Evolutionary conservation across 1,139 yeast species (phyloP), one percentile per base, ranked within the genome.

Genomic region (Yamadazyma sp.): DNA sequence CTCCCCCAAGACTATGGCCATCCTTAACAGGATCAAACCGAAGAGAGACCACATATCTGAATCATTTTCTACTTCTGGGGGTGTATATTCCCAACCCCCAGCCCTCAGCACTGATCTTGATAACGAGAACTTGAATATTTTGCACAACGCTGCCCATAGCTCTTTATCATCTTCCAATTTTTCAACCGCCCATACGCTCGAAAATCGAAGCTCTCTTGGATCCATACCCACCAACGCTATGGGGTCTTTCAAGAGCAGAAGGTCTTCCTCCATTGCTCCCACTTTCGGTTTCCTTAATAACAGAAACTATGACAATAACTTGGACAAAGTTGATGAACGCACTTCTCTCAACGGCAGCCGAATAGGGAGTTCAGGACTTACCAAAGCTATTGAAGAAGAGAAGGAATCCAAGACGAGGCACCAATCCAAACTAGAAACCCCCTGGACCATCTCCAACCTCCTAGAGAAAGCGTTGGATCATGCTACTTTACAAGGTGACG

Each of bases 401-500:
- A 38, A 33, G 18, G 30, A 15, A 10, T 22, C 15, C 4, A 33
- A 30, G 11, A 25, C 31, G 6, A 28, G 31, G 7, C 28, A 28
- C 8, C 38, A 23, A 23, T 15, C 33, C 15, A 20, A 22, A 6
- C 8, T 33, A 2, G 43, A 41, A 22, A 29, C 40, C 25, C 64
- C 69, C 2, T 71, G 77, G 77, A 52, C 51, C 20, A 54, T 64
- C 3, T 49, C 54, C 17, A 57, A 51, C 31, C 51, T 72, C 14
- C 49, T 72, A 15, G 55, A 61, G 36, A 66, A 76, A 40, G 75
- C 82, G 0, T 60, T 79, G 12, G 72, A 73, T 17, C 82, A 78
- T 57, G 74, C 85, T 26, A 55, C 77, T 6, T 59, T 61, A 12
- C 86, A 81, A 50, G 95, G 95, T 0, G 88, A 84, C 51, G 59